Evolutionary conservation across 73 alveolate genomes (phyloP).

Genomic region (Stentor roeselii): DNA sequence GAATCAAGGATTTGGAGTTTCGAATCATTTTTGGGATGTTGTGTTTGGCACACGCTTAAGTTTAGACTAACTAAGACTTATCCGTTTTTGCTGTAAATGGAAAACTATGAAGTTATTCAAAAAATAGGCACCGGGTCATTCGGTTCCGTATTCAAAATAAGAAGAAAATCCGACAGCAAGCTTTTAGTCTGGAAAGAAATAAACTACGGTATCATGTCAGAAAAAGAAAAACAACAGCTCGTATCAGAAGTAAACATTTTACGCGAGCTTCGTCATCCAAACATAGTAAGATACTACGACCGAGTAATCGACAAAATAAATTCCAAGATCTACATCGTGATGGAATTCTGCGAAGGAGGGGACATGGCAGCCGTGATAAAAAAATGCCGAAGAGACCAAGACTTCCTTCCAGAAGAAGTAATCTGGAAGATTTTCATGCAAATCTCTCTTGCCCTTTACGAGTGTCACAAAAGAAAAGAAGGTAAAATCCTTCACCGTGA

Average conservation of each 20-base stretch:
- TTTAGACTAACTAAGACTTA: too few species aligned
- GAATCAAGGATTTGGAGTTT: slow-evolving; percentile 52
- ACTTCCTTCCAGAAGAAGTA: slow-evolving; percentile 89
- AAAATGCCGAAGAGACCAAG: slow-evolving; percentile 81
- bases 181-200: slow-evolving; percentile 92
- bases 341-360: slow-evolving; percentile 96
- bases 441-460: slow-evolving; percentile 85
- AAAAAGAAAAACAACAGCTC: slow-evolving; percentile 86
- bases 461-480: slow-evolving; percentile 85
- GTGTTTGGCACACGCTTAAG: slow-evolving; percentile 58
- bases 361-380: slow-evolving; percentile 83
- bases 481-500: slow-evolving; percentile 94
- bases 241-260: slow-evolving; percentile 90
- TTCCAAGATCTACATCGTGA: slow-evolving; percentile 81
- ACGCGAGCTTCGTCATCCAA: slow-evolving; percentile 89
- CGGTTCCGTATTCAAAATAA: slow-evolving; percentile 85
- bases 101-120: too few species aligned
- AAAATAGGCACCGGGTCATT: slow-evolving; percentile 88
- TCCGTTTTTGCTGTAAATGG: too few species aligned
- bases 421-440: slow-evolving; percentile 95
- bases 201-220: slow-evolving; percentile 89
- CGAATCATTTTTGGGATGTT: slow-evolving; percentile 58
- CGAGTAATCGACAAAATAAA: slow-evolving; percentile 80
- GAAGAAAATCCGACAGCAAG: slow-evolving; percentile 82
- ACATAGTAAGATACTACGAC: slow-evolving; percentile 91